These are phyloP conservation scores for Gentiana macrophylla DNA, from an alignment of 257 asterid genomes.

Conservation along the genomic window DNA sequence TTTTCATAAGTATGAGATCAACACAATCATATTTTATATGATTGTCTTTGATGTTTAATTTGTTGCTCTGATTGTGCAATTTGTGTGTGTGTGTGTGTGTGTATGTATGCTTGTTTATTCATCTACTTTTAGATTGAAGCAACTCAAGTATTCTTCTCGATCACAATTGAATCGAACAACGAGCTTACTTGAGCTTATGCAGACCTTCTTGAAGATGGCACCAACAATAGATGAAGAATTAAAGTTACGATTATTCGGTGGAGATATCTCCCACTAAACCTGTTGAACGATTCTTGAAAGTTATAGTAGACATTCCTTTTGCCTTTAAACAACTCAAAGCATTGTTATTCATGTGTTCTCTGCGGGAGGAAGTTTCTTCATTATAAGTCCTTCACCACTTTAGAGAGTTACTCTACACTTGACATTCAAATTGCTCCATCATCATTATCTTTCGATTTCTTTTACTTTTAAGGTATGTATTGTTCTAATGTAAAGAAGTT, in stretches of 20 bases:
- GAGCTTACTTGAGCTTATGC: slow-evolving; percentile 71
- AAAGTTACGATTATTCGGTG: slow-evolving; percentile 63
- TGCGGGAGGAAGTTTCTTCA: slow-evolving; percentile 65
- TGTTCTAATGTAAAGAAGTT: too few relatives aligned
- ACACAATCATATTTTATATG: too few relatives aligned
- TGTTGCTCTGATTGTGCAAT: too few relatives aligned
- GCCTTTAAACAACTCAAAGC: slow-evolving; percentile 80
- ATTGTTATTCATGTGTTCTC: slow-evolving; percentile 50
- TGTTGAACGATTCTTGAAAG: slow-evolving; percentile 79
- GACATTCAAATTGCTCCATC: too few relatives aligned
- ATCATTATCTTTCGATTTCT: too few relatives aligned
- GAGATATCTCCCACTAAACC: slow-evolving; percentile 68
- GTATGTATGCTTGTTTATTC: background rate
- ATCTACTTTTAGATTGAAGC: too few relatives aligned
- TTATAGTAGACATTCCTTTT: slow-evolving; percentile 58
- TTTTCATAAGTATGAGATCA: too few relatives aligned
- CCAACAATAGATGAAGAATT: slow-evolving; percentile 81
- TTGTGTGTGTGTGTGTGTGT: too few relatives aligned
- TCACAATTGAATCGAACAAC: slow-evolving; percentile 33
- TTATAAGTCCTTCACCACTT: slow-evolving; percentile 49
- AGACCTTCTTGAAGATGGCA: slow-evolving; percentile 59
- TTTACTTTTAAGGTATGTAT: too few relatives aligned
- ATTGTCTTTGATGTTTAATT: too few relatives aligned
- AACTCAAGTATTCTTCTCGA: background rate
- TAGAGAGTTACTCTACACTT: too few relatives aligned